phyloP scores from a whole-genome alignment of 495 filamentous ascomycete genomes.

The Parathielavia hyrcaniae region DNA sequence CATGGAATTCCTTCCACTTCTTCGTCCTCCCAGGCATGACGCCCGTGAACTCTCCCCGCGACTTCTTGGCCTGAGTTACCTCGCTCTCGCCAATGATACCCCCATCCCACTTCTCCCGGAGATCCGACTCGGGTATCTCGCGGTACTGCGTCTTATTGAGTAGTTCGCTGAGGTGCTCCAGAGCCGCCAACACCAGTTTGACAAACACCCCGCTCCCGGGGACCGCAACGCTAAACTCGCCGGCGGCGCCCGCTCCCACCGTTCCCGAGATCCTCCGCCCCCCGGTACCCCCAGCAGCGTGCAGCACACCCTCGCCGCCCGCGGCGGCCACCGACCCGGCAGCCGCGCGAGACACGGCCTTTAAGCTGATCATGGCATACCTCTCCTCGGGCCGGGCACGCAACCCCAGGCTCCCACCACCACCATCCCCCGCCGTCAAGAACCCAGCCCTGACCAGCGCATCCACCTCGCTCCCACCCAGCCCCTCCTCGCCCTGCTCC shows the following conservation, averaged over 20 bases:
- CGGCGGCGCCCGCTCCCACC: slow-evolving; percentile 23
- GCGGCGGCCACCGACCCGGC: slow-evolving; percentile 59
- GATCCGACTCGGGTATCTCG: slow-evolving; percentile 59
- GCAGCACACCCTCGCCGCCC: slow-evolving; percentile 53
- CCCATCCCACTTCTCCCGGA: slow-evolving; percentile 78
- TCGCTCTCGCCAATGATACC: slow-evolving; percentile 56
- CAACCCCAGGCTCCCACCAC: slow-evolving; percentile 32
- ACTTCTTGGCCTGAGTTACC: slow-evolving; percentile 53
- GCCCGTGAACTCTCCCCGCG: slow-evolving; percentile 61
- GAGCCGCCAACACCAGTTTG: slow-evolving; percentile 59
- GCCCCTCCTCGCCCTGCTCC: slow-evolving; percentile 33
- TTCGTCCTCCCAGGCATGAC: slow-evolving; percentile 68
- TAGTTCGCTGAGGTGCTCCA: slow-evolving; percentile 59
- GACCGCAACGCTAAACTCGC: slow-evolving; percentile 56
- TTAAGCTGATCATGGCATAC: slow-evolving; percentile 47
- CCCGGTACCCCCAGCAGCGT: slow-evolving; percentile 49
- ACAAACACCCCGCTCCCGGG: slow-evolving; percentile 70
- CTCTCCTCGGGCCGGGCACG: slow-evolving; percentile 50
- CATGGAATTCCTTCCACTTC: slow-evolving; percentile 77
- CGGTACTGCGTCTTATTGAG: slow-evolving; percentile 57
- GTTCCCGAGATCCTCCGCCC: slow-evolving; percentile 14
- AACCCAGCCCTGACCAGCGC: slow-evolving; percentile 64
- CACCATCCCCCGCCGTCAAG: slow-evolving; percentile 49
- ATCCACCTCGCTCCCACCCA: slow-evolving; percentile 45
- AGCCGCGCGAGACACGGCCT: slow-evolving; percentile 49